These are phyloP conservation scores for Nicotiana sylvestris DNA, from an alignment of 257 asterid genomes.

Conservation along the genomic window DNA sequence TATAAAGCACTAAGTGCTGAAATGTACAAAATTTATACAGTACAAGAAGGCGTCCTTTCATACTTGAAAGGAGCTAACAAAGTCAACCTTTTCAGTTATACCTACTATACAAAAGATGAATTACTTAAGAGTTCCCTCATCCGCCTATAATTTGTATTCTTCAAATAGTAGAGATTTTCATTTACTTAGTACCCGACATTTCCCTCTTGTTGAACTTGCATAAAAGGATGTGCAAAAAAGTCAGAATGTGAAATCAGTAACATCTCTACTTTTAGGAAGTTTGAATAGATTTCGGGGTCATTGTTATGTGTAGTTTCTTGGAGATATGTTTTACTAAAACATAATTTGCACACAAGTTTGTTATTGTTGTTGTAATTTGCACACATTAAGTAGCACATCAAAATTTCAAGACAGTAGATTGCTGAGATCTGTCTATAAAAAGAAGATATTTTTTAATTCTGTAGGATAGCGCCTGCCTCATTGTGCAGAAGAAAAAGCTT, in stretches of 20 bases:
- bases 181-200: background rate
- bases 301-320: background rate
- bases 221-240: background rate
- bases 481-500: conserved; percentile 1
- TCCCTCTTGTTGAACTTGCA: background rate
- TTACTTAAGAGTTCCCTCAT: background rate
- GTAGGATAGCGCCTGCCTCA: background rate
- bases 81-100: background rate
- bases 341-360: no score
- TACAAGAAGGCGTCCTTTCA: background rate
- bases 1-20: background rate
- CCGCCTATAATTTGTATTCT: background rate
- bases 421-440: background rate
- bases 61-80: background rate
- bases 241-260: background rate
- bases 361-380: background rate
- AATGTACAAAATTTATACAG: background rate
- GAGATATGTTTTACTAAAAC: background rate
- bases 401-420: background rate
- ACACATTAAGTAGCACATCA: background rate
- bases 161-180: background rate
- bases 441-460: background rate
- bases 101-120: background rate
- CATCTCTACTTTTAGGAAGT: background rate
- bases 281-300: background rate